phyloP scores from a whole-genome alignment of 2,329 filamentous ascomycete species.

The Ophiostoma australiae region DNA sequence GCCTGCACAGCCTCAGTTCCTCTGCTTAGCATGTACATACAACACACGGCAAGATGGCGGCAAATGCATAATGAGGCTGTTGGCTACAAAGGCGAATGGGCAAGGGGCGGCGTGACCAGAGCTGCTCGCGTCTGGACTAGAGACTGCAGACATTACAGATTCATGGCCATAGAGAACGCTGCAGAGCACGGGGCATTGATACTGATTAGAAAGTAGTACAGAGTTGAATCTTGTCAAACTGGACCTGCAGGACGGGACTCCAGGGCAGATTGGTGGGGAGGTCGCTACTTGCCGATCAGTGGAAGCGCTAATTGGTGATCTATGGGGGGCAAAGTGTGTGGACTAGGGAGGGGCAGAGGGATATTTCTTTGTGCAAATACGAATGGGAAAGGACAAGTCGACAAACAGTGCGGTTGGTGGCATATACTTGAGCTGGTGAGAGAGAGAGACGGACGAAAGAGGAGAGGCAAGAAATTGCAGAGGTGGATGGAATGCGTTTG shows the following conservation, averaged over 20 bases:
- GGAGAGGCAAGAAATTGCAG: neutral
- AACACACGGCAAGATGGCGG: neutral
- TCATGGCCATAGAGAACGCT: neutral
- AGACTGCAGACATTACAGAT: neutral
- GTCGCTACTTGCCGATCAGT: conserved; percentile 8
- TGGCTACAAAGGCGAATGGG: neutral
- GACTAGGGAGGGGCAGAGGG: conserved; percentile 7
- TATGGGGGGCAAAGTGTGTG: neutral
- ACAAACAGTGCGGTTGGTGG: neutral
- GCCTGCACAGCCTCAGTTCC: neutral
- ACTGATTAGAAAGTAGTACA: neutral
- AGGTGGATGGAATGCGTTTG: neutral
- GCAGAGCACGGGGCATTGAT: neutral
- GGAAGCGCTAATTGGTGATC: conserved; percentile 17
- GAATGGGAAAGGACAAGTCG: neutral
- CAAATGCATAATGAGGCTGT: conserved; percentile 4
- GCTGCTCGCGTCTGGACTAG: neutral
- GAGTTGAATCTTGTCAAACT: neutral
- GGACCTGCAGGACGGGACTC: conserved; percentile 4
- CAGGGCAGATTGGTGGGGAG: neutral
- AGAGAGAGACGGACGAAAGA: neutral
- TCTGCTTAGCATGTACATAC: neutral
- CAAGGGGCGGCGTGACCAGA: neutral
- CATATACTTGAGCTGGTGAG: neutral
- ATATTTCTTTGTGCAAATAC: neutral